Conservation (phyloP, 331 rosid genomes). For the Prunus yedoensis region DNA sequence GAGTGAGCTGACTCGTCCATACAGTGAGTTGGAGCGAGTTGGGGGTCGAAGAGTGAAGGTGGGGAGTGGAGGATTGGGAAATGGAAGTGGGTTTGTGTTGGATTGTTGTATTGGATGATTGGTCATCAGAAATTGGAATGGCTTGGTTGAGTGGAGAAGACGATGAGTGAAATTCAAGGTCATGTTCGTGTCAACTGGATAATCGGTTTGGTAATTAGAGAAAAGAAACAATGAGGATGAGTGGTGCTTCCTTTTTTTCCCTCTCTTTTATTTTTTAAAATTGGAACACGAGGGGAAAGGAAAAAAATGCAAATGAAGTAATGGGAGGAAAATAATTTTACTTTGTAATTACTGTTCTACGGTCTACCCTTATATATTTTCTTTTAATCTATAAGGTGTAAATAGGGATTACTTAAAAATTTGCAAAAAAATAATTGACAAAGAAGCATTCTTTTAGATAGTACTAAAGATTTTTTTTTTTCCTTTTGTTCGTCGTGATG, state of each 20-base stretch:
- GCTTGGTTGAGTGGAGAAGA: conserved; percentile 5
- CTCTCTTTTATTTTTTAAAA: too few species aligned
- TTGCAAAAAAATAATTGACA: too few species aligned
- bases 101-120: neutral
- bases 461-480: too few species aligned
- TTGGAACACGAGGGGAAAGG: too few species aligned
- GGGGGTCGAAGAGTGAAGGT: conserved; percentile 1
- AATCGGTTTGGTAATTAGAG: neutral
- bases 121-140: conserved; percentile 1
- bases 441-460: too few species aligned
- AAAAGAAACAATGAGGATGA: neutral
- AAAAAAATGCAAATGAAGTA: too few species aligned
- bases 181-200: neutral
- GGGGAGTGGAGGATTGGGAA: neutral
- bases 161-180: neutral
- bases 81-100: conserved; percentile 1
- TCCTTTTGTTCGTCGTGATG: too few species aligned
- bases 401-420: too few species aligned
- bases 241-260: neutral
- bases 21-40: conserved; percentile 10
- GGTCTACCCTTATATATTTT: too few species aligned
- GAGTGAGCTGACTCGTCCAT: conserved; percentile 2
- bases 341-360: too few species aligned
- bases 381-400: too few species aligned
- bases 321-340: too few species aligned